Evolutionary conservation across 768 basidiomycete genomes (phyloP), one percentile per base, ranked within the genome.

Genomic region (Favolaschia claudopus): DNA sequence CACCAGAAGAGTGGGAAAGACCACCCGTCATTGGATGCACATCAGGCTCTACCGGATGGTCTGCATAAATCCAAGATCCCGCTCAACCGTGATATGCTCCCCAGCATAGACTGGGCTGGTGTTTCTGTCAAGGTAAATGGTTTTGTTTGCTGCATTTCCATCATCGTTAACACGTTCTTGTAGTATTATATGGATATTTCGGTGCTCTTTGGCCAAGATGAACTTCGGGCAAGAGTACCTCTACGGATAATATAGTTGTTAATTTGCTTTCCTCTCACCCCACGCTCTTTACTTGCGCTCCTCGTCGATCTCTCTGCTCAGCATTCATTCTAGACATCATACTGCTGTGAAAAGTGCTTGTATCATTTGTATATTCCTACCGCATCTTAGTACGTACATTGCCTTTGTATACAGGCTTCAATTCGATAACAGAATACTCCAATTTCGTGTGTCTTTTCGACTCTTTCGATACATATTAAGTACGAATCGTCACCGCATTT

Each of bases 151-250:
- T 60, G n/a, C 29, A 58, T 34, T 32, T 22, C 37, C 38, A 34
- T 29, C 32, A 46, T 32, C 37, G 20, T n/a, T 66, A 24, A 67
- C 36, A 49, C 47, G 58, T 33, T 39, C 25, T 34, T 62, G 12
- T 65, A 92, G 90, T 91, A 91, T 73, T 91, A 89, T 69, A 74
- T 91, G 53, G 88, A 91, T 55, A 79, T 89, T 29, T 87, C 87
- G 46, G 89, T 91, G 36, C 73, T 87, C 39, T 76, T 88, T 36
- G 85, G 85, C 17, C 83, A 86, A 64, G 87, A 90, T 64, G 82
- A 85, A 57, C 70, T 85, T 43, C 81, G 85, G 57, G 86, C 84
- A 28, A 81, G 87, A 28, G 74, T 91, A 55, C 89, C 88, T 5
- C 76, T 92, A 39, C 81, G 79, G 53, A 77, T 91, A 65, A 70